phyloP scores from a whole-genome alignment of 75 land plant species.

The Azolla pinnata region DNA sequence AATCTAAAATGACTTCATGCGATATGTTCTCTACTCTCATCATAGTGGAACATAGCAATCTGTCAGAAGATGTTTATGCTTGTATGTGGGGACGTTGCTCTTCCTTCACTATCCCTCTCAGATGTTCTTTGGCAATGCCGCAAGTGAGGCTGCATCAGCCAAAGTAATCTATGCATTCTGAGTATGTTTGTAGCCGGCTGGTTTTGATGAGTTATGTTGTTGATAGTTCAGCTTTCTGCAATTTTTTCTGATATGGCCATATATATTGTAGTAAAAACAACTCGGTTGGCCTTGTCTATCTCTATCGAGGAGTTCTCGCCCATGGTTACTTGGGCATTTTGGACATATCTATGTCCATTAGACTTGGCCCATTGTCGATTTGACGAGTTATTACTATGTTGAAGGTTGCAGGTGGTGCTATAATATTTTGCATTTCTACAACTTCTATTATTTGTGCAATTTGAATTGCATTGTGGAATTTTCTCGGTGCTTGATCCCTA shows the following conservation, averaged over 20 bases:
- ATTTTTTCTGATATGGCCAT: background rate
- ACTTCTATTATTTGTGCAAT: background rate
- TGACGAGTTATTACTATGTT: background rate
- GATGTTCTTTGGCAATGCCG: background rate
- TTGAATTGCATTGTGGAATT: slow-evolving; percentile 1
- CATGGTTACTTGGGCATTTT: background rate
- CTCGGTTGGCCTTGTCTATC: background rate
- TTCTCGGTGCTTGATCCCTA: background rate
- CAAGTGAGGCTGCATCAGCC: background rate
- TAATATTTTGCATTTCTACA: background rate
- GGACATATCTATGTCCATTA: slow-evolving; percentile 3
- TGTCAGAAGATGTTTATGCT: background rate
- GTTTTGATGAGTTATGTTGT: no score
- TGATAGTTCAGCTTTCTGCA: background rate
- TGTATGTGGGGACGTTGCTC: background rate
- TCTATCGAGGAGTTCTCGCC: background rate
- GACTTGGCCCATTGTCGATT: background rate
- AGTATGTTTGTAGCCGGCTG: background rate
- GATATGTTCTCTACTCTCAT: background rate
- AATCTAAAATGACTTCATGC: background rate
- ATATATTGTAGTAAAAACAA: background rate
- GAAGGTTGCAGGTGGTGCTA: background rate
- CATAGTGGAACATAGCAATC: background rate
- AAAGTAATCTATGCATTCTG: background rate
- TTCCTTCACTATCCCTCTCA: background rate